Evolutionary conservation across 768 basidiomycete species (phyloP), one percentile per base, ranked within the genome.

Genomic region (Amanita muscaria): DNA sequence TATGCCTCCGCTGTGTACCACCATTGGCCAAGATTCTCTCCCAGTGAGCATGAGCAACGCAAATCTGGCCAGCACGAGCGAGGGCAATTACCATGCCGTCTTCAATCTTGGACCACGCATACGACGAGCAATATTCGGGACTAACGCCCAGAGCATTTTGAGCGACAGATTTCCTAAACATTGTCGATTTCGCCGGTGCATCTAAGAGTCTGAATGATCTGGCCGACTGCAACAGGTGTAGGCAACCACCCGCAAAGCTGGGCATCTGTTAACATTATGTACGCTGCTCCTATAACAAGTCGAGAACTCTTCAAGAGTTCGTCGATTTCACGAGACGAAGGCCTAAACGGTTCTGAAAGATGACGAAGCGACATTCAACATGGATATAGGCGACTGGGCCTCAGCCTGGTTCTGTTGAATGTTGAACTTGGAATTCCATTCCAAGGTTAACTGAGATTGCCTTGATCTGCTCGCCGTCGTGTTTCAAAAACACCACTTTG

Each of bases 51-150:
- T 88, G 88, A 3, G 91, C 93, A 11, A 76, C 70, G 38, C 88
- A 80, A 46, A 88, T 64, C 46, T 88, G 76, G 0, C 90, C 91
- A 0, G 79, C 72, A 51, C 92, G 86, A 1, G 89, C 90, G 11
- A 80, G 70, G 0, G 84, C 89, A 45, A 88, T 77, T 50, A 98
- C 72, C 91, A 97, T 97, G 47, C 75, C 70, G 60, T 94, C 84
- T 60, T 98, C 94, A 33, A 98, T 65, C 21, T 62, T 54, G 58
- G 80, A 76, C 92, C 93, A 98, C 1, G 70, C 69, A 15, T 56
- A 57, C 12, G 58, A 54, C 51, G 83, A 83, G 54, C 64, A 61
- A 0, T 67, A 59, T 52, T 73, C 40, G 51, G 10, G 16, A 4
- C 21, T 14, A 0, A 67, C 58, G 3, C 67, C 55, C 16, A 94